A percentile compares a stretch with the other conserved stretches of the same genome.
These are phyloP conservation scores for Talaromyces sp. DNA, from an alignment of 2,329 filamentous ascomycete genomes.

Conservation along the genomic window DNA sequence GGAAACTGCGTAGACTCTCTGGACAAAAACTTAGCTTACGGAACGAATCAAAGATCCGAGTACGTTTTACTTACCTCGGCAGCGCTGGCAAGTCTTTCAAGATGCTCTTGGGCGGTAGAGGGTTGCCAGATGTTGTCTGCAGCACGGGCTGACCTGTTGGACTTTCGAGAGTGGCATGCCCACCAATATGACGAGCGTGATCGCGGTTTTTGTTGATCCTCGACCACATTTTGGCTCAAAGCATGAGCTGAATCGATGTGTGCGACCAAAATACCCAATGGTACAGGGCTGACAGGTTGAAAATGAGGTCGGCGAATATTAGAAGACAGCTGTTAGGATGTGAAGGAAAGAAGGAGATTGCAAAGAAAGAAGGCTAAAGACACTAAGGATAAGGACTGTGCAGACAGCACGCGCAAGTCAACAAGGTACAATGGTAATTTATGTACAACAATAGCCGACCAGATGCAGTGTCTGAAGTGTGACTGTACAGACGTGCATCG, in stretches of 20 bases:
- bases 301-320: neutral
- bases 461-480: neutral
- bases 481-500: neutral
- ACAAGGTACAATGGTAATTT: neutral
- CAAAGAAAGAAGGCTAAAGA: neutral
- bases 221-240: constrained; percentile 52
- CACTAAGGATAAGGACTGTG: neutral
- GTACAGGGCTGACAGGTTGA: neutral
- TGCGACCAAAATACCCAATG: neutral
- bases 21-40: neutral
- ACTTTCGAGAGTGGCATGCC: constrained; percentile 48
- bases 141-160: constrained; percentile 49
- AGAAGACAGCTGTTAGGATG: neutral
- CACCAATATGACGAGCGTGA: constrained; percentile 44
- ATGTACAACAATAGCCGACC: neutral
- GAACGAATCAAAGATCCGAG: neutral
- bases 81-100: constrained; percentile 38
- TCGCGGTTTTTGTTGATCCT: constrained; percentile 47
- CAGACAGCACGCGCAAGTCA: neutral
- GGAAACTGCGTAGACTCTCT: constrained; percentile 23
- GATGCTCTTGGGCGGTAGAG: constrained; percentile 30
- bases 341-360: neutral
- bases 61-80: constrained; percentile 37
- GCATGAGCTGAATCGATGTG: neutral
- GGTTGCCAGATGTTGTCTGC: constrained; percentile 37